Conservation (phyloP, 768 basidiomycete species). For the Amanita inopinata region DNA sequence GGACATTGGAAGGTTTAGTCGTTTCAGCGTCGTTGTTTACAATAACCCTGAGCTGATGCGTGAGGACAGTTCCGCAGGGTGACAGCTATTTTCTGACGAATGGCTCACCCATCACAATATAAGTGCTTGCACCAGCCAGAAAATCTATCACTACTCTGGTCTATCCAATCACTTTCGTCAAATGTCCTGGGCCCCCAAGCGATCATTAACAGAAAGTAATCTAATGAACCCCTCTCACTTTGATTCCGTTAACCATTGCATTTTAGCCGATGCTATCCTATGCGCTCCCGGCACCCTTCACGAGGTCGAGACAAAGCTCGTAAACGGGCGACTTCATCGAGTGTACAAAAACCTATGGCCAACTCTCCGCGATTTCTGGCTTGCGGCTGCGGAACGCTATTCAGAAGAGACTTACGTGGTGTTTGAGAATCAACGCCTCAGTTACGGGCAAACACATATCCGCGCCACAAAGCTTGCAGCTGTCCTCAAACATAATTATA, state of each 20-base stretch:
- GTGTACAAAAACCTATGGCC: constrained; percentile 46
- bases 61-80: constrained; percentile 27
- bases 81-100: constrained; percentile 28
- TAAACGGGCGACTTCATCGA: constrained; percentile 35
- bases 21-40: constrained; percentile 27
- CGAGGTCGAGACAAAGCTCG: constrained; percentile 31
- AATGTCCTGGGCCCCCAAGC: constrained; percentile 12
- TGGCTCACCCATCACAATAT: constrained; percentile 7
- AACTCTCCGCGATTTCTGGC: constrained; percentile 40
- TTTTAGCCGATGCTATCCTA: constrained; percentile 26
- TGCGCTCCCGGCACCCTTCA: constrained; percentile 28
- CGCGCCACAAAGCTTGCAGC: constrained; percentile 27
- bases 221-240: background rate
- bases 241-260: background rate
- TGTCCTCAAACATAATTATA: constrained; percentile 30
- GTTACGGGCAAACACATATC: constrained; percentile 29
- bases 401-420: constrained; percentile 35
- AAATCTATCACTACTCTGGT: background rate
- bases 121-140: constrained; percentile 4
- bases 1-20: constrained; percentile 17
- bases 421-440: constrained; percentile 36
- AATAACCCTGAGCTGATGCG: constrained; percentile 27
- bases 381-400: constrained; percentile 24
- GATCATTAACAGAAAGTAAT: constrained; percentile 14
- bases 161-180: background rate